Conservation (phyloP, 257 asterid genomes). For the Solanum appendiculatum region DNA sequence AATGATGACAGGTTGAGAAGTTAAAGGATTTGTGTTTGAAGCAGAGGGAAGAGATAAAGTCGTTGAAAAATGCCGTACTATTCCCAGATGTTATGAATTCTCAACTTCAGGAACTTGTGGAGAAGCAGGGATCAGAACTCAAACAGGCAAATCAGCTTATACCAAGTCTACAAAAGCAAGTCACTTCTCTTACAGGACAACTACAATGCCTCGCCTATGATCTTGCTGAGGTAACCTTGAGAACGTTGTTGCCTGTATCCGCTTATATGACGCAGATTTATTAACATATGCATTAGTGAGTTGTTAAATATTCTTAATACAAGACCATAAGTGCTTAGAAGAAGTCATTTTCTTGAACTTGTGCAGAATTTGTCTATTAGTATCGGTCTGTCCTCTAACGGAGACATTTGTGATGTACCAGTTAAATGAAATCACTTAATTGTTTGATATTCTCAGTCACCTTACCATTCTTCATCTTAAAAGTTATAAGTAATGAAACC, state of each 20-base stretch:
- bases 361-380: background rate
- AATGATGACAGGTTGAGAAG: slow-evolving; percentile 60
- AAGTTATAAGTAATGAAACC: background rate
- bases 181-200: slow-evolving; percentile 84
- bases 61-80: slow-evolving; percentile 56
- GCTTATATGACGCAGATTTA: background rate
- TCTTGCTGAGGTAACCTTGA: slow-evolving; percentile 70
- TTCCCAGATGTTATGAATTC: slow-evolving; percentile 73
- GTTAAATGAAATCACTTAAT: background rate
- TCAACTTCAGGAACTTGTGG: slow-evolving; percentile 54
- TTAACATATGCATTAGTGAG: background rate
- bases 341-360: background rate
- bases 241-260: background rate
- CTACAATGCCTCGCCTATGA: slow-evolving; percentile 76
- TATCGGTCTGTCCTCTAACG: background rate
- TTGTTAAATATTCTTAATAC: background rate
- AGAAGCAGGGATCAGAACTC: slow-evolving; percentile 67
- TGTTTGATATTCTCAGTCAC: background rate
- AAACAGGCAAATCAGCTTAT: slow-evolving; percentile 84
- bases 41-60: slow-evolving; percentile 94
- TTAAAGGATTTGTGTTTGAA: slow-evolving; percentile 89
- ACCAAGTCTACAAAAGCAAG: slow-evolving; percentile 86
- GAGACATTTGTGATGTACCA: background rate
- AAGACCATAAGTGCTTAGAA: background rate
- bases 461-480: background rate